phyloP scores from a whole-genome alignment of 257 asterid genomes.

The Sherardia arvensis region DNA sequence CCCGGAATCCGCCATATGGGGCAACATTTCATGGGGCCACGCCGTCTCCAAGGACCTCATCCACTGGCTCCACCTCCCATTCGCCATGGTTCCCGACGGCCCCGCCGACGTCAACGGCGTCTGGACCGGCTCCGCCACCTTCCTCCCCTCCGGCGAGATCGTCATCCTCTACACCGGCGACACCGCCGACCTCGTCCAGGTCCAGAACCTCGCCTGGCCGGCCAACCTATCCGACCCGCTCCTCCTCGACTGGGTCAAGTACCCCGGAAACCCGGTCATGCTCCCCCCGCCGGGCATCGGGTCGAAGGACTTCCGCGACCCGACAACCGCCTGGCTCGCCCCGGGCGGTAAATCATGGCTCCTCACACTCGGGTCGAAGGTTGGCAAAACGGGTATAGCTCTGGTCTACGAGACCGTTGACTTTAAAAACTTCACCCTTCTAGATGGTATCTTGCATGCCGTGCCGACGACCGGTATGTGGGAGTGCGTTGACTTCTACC shows the following conservation, averaged over 20 bases:
- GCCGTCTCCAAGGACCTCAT: constrained; percentile 66
- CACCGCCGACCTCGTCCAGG: constrained; percentile 52
- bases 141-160: constrained; percentile 61
- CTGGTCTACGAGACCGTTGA: constrained; percentile 57
- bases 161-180: constrained; percentile 67
- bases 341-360: constrained; percentile 53
- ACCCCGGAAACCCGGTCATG: constrained; percentile 51
- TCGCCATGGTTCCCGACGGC: constrained; percentile 59
- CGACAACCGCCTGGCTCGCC: constrained; percentile 74
- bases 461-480: constrained; percentile 84
- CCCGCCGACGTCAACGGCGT: constrained; percentile 73
- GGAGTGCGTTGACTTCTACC: constrained; percentile 85
- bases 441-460: constrained; percentile 40
- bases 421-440: constrained; percentile 30
- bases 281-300: constrained; percentile 80
- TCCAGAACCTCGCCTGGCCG: constrained; percentile 71
- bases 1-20: constrained; percentile 78
- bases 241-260: constrained; percentile 64
- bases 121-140: constrained; percentile 88
- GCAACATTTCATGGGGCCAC: constrained; percentile 82
- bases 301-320: constrained; percentile 57
- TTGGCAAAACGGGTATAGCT: constrained; percentile 48
- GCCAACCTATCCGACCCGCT: constrained; percentile 71
- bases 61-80: constrained; percentile 70
- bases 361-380: constrained; percentile 52